These are phyloP conservation scores for Colletotrichum sp. DNA, from an alignment of 2,329 filamentous ascomycete genomes.

Conservation along the genomic window DNA sequence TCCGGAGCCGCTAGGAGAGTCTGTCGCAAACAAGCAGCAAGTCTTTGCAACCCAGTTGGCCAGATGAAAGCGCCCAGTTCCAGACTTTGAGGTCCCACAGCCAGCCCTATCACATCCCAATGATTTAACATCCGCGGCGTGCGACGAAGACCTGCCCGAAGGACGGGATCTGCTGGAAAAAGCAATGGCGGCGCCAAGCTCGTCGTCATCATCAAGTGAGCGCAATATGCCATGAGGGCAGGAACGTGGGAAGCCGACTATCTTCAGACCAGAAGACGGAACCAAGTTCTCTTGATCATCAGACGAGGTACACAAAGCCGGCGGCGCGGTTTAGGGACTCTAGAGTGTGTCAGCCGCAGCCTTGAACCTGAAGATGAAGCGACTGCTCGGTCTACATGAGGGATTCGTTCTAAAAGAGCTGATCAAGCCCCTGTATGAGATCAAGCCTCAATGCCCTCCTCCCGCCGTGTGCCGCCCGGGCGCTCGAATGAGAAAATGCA, in stretches of 20 bases:
- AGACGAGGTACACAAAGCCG: neutral
- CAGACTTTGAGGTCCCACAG: neutral
- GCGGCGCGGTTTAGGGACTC: neutral
- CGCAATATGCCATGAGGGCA: neutral
- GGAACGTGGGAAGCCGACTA: neutral
- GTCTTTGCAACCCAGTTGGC: neutral
- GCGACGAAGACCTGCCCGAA: neutral
- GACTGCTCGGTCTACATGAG: neutral
- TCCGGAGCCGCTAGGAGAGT: neutral
- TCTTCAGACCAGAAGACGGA: neutral
- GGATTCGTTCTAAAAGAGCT: neutral
- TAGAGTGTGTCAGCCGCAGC: neutral
- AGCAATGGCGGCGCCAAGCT: neutral
- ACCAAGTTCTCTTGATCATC: neutral
- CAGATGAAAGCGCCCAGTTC: neutral
- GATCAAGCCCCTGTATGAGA: neutral
- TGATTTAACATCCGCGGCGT: neutral
- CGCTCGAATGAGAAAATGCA: neutral
- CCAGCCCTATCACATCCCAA: constrained; percentile 1
- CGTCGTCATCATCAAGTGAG: neutral
- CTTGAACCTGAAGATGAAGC: neutral
- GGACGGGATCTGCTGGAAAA: neutral
- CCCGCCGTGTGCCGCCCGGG: neutral
- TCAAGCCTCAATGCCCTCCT: neutral
- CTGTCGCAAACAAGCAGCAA: neutral